Evolutionary conservation across 306 rosid genomes (phyloP), one percentile per base, ranked within the genome.

Genomic region (Cucumis cinereus): DNA sequence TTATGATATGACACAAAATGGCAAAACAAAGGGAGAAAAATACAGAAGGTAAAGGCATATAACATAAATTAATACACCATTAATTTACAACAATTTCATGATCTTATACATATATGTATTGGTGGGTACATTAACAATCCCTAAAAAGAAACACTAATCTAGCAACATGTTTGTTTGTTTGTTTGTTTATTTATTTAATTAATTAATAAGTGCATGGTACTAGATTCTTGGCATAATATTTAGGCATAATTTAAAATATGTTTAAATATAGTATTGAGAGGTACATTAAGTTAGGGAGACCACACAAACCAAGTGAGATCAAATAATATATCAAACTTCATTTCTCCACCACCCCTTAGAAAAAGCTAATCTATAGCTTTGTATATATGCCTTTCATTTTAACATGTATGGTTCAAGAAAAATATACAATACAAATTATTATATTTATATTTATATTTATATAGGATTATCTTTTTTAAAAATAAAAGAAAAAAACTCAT

Each of bases 401-500:
- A 45, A 45, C 50, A 11, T 68, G n/a, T 68, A 41, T 40, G n/a
- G 30, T 67, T 22, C n/a, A 38, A 67, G 19, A 66, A 35, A 38
- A 35, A n/a, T 66, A 66, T 17, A 66, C 4, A 38, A 22, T 64
- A 41, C 52, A 67, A 20, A 53, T 17, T n/a, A n/a, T n/a, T n/a
- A n/a, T n/a, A n/a, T n/a, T n/a, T n/a, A n/a, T n/a, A n/a, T n/a
- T n/a, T n/a, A n/a, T n/a, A n/a, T n/a, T n/a, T n/a, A n/a, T 22
- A 61, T 78, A 61, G 15, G 6, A 33, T 24, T 57, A 0, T 23
- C 1, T 58, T 58, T 22, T 11, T 38, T 8, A 43, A 12, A 45
- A 11, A 2, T 7, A 45, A 45, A 41, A 10, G 2, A 41, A 8
- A 23, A 58, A 86, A 87, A 84, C 87, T 79, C 90, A 61, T 85